phyloP scores from a whole-genome alignment of 768 basidiomycete species.

The Trametes villosa region DNA sequence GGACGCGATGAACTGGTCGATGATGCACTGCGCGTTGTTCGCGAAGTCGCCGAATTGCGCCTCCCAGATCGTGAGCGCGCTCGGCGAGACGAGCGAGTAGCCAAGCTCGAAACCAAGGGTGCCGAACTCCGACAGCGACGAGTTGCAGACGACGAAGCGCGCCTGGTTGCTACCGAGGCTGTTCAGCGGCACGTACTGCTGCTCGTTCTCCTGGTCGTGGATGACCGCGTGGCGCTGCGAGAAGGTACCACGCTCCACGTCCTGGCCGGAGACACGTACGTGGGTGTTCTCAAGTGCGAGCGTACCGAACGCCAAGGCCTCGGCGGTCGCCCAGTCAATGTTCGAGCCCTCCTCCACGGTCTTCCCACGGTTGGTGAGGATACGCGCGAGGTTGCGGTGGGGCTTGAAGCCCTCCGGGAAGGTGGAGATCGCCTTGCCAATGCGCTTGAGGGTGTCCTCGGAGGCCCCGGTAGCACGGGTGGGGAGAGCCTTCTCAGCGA shows the following conservation, averaged over 20 bases:
- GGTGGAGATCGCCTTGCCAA: slow-evolving; percentile 86
- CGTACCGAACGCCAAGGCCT: slow-evolving; percentile 94
- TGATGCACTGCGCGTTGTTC: slow-evolving; percentile 96
- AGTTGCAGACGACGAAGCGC: slow-evolving; percentile 95
- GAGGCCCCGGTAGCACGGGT: slow-evolving; percentile 85
- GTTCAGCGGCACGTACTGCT: slow-evolving; percentile 88
- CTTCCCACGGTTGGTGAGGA: slow-evolving; percentile 86
- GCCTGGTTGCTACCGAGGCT: slow-evolving; percentile 88
- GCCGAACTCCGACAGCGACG: slow-evolving; percentile 94
- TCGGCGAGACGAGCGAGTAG: slow-evolving; percentile 97
- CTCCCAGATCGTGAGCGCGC: slow-evolving; percentile 94
- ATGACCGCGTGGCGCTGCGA: slow-evolving; percentile 97
- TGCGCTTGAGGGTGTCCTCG: slow-evolving; percentile 72
- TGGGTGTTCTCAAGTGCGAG: slow-evolving; percentile 93
- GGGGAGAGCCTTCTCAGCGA: slow-evolving; percentile 92
- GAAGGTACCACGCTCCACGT: slow-evolving; percentile 98
- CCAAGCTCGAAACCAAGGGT: slow-evolving; percentile 96
- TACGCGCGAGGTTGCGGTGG: slow-evolving; percentile 94
- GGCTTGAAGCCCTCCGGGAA: slow-evolving; percentile 86
- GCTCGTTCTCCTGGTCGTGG: slow-evolving; percentile 93
- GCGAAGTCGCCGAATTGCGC: slow-evolving; percentile 99
- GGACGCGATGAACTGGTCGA: slow-evolving; percentile 97
- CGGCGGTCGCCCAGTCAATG: slow-evolving; percentile 99
- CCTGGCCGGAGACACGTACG: slow-evolving; percentile 95
- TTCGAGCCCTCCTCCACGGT: slow-evolving; percentile 87